Conservation (phyloP, 2,329 filamentous ascomycete species). For the Botrytis fabae region DNA sequence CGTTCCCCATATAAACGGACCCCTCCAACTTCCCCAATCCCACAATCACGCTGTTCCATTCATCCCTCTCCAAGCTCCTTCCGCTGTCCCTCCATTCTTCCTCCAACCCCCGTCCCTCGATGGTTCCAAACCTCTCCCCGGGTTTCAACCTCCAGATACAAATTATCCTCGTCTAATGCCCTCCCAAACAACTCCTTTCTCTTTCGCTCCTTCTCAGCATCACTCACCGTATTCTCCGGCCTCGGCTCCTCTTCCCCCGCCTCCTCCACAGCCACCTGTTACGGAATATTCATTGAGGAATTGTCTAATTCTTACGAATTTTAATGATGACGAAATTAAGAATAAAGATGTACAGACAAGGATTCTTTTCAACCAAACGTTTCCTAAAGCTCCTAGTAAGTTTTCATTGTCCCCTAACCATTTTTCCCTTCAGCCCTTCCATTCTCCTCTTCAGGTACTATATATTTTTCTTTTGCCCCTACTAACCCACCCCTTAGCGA, state of each 20-base stretch:
- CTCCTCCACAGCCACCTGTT: slow-evolving; percentile 33
- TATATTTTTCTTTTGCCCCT: neutral
- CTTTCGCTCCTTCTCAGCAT: slow-evolving; percentile 27
- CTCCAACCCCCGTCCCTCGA: slow-evolving; percentile 33
- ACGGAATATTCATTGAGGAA: slow-evolving; percentile 56
- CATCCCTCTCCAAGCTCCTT: slow-evolving; percentile 8
- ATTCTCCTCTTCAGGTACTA: neutral
- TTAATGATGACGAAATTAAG: slow-evolving; percentile 51
- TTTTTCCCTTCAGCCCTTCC: neutral
- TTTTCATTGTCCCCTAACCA: slow-evolving; percentile 19
- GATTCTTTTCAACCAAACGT: slow-evolving; percentile 55
- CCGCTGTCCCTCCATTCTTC: slow-evolving; percentile 25
- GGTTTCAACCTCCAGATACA: slow-evolving; percentile 40
- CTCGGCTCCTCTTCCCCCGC: slow-evolving; percentile 27
- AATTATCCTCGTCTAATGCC: slow-evolving; percentile 34
- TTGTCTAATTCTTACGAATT: slow-evolving; percentile 58
- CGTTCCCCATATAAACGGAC: slow-evolving; percentile 21
- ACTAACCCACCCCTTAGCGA: neutral
- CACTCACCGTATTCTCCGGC: slow-evolving; percentile 24
- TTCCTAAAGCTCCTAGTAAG: slow-evolving; percentile 50
- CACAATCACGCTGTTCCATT: slow-evolving; percentile 21
- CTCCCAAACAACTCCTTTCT: slow-evolving; percentile 30
- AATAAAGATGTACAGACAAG: slow-evolving; percentile 56
- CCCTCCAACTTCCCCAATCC: slow-evolving; percentile 22
- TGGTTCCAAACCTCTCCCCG: slow-evolving; percentile 38